Evolutionary conservation across 352 stramenopile genomes (phyloP).

Genomic region (Phytophthora palmivora): DNA sequence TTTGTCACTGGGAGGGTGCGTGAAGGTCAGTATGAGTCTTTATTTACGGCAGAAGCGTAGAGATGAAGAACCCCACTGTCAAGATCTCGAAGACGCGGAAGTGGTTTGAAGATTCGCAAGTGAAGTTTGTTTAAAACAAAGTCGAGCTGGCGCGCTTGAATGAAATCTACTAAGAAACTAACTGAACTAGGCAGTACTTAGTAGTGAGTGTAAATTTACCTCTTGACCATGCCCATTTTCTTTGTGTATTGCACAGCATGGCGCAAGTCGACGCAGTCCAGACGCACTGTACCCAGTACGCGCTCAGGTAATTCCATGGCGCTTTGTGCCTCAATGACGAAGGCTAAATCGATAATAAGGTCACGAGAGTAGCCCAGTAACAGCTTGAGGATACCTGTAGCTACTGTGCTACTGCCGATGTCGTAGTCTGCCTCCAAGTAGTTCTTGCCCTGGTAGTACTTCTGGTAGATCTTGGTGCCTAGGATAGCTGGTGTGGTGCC

Average conservation of each 20-base stretch:
- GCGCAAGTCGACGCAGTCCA: conserved; percentile 69
- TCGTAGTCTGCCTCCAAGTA: conserved; percentile 86
- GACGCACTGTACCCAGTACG: conserved; percentile 71
- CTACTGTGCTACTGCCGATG: conserved; percentile 79
- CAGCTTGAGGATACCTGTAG: conserved; percentile 72
- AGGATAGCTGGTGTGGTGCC: conserved; percentile 91
- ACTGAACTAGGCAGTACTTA: too few relatives aligned
- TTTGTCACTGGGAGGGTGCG: too few relatives aligned
- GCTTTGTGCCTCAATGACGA: conserved; percentile 81
- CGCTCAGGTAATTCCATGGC: conserved; percentile 78
- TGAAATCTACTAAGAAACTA: neutral
- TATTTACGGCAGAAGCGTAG: too few relatives aligned
- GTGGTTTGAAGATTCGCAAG: too few relatives aligned
- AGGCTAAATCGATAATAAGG: conserved; percentile 84
- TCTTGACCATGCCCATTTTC: conserved; percentile 40
- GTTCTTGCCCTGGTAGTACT: conserved; percentile 72
- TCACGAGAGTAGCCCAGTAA: conserved; percentile 70
- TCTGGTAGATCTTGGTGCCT: conserved; percentile 88
- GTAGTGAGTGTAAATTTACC: neutral
- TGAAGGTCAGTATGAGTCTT: too few relatives aligned
- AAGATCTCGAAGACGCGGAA: too few relatives aligned
- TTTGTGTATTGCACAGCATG: conserved; percentile 57
- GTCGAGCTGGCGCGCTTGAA: neutral
- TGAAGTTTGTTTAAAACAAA: neutral
- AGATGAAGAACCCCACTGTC: too few relatives aligned